phyloP scores from a whole-genome alignment of 2,329 filamentous ascomycete species.

The Boeremia exigua region DNA sequence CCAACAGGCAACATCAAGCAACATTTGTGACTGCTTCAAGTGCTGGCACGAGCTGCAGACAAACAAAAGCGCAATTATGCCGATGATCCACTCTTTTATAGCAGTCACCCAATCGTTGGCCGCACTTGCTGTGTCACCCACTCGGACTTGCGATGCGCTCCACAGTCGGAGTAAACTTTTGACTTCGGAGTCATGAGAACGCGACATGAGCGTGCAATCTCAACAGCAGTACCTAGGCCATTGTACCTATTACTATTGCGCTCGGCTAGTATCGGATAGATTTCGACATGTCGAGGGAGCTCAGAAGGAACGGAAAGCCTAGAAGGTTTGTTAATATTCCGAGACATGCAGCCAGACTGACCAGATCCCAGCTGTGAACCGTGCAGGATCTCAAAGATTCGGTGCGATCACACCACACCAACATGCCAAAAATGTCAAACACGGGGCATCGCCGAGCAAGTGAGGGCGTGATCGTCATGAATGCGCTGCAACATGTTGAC shows the following conservation, averaged over 20 bases:
- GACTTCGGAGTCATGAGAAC: conserved; percentile 9
- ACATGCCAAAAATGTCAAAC: conserved; percentile 44
- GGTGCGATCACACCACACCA: conserved; percentile 44
- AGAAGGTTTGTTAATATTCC: conserved; percentile 31
- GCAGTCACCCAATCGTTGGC: conserved; percentile 1
- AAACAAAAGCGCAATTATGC: conserved; percentile 1
- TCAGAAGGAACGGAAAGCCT: conserved; percentile 46
- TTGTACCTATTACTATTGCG: not conserved
- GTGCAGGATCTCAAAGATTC: conserved; percentile 45
- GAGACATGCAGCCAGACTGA: conserved; percentile 23
- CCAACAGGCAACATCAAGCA: not conserved
- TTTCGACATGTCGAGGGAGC: conserved; percentile 27
- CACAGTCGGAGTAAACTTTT: conserved; percentile 10
- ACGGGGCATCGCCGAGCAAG: conserved; percentile 43
- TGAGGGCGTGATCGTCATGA: conserved; percentile 16
- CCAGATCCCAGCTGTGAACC: conserved; percentile 40
- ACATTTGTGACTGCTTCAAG: not conserved
- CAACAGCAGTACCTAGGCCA: conserved; percentile 1
- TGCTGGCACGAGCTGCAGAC: not conserved
- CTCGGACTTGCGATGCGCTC: conserved; percentile 5
- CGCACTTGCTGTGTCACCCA: not conserved
- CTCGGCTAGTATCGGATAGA: conserved; percentile 5
- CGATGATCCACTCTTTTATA: not conserved
- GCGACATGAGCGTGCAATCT: not conserved
- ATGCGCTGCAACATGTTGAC: conserved; percentile 2